phyloP scores from a whole-genome alignment of 495 filamentous ascomycete species.

The Pseudevernia furfuracea region DNA sequence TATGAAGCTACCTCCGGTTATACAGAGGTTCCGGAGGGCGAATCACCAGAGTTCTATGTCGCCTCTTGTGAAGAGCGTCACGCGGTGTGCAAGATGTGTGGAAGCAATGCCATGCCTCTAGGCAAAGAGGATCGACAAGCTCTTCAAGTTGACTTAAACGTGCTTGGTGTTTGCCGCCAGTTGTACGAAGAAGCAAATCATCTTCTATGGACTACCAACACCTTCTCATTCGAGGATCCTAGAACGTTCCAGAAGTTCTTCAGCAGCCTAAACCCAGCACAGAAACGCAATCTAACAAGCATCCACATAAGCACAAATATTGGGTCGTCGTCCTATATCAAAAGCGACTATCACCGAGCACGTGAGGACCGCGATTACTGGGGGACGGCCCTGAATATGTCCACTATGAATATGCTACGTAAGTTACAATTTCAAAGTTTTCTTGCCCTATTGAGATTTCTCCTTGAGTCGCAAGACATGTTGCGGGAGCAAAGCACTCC shows the following conservation, averaged over 20 bases:
- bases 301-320: neutral
- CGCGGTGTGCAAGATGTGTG: neutral
- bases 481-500: no score
- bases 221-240: constrained; percentile 17
- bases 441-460: no score
- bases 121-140: neutral
- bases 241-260: constrained; percentile 6
- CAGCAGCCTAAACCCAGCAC: constrained; percentile 7
- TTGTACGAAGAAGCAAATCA: constrained; percentile 15
- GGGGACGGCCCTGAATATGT: neutral
- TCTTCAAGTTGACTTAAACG: constrained; percentile 2
- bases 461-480: no score
- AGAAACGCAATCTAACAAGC: constrained; percentile 7
- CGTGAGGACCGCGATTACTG: neutral
- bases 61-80: neutral
- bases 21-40: neutral
- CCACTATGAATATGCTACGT: neutral
- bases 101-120: neutral
- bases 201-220: constrained; percentile 19
- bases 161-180: constrained; percentile 17
- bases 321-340: neutral
- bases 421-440: no score
- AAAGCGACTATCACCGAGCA: neutral
- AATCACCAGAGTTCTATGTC: neutral
- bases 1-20: neutral